Conservation (phyloP, 2,329 filamentous ascomycete species). For the Diatrype stigma region DNA sequence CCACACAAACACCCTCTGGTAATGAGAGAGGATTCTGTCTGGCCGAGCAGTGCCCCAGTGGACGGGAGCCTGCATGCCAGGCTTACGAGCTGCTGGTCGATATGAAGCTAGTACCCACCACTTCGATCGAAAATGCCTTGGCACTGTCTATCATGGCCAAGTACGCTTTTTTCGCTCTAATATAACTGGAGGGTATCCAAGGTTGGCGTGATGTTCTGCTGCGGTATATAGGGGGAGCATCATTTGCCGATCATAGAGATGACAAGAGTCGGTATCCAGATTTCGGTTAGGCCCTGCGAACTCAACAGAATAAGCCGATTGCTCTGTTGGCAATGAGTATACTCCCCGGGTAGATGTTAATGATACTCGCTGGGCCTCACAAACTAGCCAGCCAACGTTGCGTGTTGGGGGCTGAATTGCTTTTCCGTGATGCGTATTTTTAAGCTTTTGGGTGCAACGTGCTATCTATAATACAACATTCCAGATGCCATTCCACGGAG, state of each 20-base stretch:
- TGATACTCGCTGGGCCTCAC: neutral
- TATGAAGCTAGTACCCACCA: slow-evolving; percentile 27
- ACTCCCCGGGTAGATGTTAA: no score
- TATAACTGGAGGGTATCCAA: slow-evolving; percentile 3
- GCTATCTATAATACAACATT: slow-evolving; percentile 4
- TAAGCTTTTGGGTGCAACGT: slow-evolving; percentile 6
- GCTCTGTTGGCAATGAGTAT: neutral
- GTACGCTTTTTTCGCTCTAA: slow-evolving; percentile 11
- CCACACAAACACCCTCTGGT: slow-evolving; percentile 40
- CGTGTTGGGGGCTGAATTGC: neutral
- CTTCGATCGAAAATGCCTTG: slow-evolving; percentile 26
- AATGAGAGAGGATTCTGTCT: slow-evolving; percentile 36
- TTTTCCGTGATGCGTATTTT: neutral
- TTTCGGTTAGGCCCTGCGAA: neutral
- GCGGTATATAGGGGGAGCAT: neutral
- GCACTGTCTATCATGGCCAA: slow-evolving; percentile 18
- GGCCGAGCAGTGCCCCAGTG: slow-evolving; percentile 29
- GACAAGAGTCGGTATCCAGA: neutral
- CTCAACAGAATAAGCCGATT: neutral
- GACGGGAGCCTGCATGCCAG: slow-evolving; percentile 38
- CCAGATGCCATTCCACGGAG: slow-evolving; percentile 7
- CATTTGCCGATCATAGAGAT: neutral
- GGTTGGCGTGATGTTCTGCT: neutral
- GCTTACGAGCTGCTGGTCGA: slow-evolving; percentile 29
- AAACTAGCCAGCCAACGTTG: neutral